phyloP scores from a whole-genome alignment of 768 basidiomycete genomes.

The Rhizopogon sp. region DNA sequence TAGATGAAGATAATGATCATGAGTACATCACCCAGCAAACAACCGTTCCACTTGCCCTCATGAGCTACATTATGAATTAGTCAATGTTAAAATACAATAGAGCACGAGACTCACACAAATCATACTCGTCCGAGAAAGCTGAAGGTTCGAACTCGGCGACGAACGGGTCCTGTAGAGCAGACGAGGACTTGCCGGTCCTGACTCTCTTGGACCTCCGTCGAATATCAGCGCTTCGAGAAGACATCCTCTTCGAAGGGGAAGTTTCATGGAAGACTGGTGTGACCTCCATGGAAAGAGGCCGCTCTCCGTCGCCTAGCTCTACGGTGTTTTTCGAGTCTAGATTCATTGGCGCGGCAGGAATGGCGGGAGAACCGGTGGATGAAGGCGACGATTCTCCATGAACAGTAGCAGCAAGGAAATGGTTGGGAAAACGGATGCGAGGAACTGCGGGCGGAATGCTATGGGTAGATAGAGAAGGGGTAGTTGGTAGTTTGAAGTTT shows the following conservation, averaged over 20 bases:
- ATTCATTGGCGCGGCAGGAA: conserved; percentile 10
- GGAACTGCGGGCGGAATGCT: conserved; percentile 12
- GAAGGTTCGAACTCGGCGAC: conserved; percentile 32
- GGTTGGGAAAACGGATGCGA: conserved; percentile 32
- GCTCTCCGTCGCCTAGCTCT: conserved; percentile 13
- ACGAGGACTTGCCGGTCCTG: conserved; percentile 9
- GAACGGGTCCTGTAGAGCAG: conserved; percentile 21
- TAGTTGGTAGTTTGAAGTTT: conserved; percentile 13
- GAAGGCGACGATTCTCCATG: conserved; percentile 26
- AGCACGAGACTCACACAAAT: conserved; percentile 52
- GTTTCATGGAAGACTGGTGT: not conserved
- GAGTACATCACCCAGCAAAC: not conserved
- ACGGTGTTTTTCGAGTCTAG: conserved; percentile 7
- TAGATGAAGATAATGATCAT: conserved; percentile 25
- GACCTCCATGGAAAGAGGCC: conserved; percentile 15
- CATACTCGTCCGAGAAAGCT: conserved; percentile 71
- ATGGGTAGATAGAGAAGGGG: conserved; percentile 7
- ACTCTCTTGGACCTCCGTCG: conserved; percentile 14
- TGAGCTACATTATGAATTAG: conserved; percentile 42
- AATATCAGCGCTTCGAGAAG: conserved; percentile 12
- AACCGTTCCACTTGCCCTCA: conserved; percentile 50
- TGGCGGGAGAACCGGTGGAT: conserved; percentile 16
- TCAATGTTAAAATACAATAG: conserved; percentile 7
- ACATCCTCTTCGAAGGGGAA: conserved; percentile 11
- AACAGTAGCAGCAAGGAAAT: conserved; percentile 20